These are phyloP conservation scores for Metahyphopichia silvanorum DNA, from an alignment of 805 yeast species.

Conservation along the genomic window DNA sequence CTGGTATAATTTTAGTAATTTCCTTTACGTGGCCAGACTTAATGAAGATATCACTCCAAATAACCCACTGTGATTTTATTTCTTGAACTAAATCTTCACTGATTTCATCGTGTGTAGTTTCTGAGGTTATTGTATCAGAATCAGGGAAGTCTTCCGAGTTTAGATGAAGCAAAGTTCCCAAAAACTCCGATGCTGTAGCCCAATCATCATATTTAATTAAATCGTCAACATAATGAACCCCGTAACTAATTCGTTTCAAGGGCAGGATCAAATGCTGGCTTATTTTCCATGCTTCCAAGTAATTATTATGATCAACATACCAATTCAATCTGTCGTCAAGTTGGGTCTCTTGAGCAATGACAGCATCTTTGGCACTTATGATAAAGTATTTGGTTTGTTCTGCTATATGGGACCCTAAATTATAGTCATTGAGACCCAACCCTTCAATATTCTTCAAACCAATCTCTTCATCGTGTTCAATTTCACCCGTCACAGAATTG, in stretches of 20 bases:
- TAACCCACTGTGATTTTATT: conserved; percentile 53
- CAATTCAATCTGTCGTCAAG: conserved; percentile 69
- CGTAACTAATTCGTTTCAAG: conserved; percentile 53
- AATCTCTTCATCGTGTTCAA: conserved; percentile 75
- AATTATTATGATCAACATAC: conserved; percentile 56
- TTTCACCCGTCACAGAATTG: conserved; percentile 64
- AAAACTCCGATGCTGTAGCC: conserved; percentile 52
- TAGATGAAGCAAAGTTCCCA: conserved; percentile 24
- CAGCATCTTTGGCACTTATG: conserved; percentile 78
- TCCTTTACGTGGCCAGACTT: conserved; percentile 42
- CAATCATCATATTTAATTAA: conserved; percentile 47
- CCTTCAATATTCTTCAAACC: conserved; percentile 54
- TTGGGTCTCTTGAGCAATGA: conserved; percentile 69
- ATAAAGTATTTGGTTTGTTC: conserved; percentile 51
- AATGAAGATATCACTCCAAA: conserved; percentile 55
- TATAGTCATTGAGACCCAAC: conserved; percentile 79
- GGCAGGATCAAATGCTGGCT: conserved; percentile 55
- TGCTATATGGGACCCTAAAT: conserved; percentile 53
- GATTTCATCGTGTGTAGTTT: conserved; percentile 9
- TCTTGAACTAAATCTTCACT: conserved; percentile 18
- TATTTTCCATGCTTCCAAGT: conserved; percentile 74
- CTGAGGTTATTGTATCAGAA: conserved; percentile 23
- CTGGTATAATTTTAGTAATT: conserved; percentile 59
- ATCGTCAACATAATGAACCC: conserved; percentile 51
- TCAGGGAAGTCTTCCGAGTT: conserved; percentile 20